Evolutionary conservation across 208 protist genomes (phyloP).

Genomic region (Trypanosoma melophagium): DNA sequence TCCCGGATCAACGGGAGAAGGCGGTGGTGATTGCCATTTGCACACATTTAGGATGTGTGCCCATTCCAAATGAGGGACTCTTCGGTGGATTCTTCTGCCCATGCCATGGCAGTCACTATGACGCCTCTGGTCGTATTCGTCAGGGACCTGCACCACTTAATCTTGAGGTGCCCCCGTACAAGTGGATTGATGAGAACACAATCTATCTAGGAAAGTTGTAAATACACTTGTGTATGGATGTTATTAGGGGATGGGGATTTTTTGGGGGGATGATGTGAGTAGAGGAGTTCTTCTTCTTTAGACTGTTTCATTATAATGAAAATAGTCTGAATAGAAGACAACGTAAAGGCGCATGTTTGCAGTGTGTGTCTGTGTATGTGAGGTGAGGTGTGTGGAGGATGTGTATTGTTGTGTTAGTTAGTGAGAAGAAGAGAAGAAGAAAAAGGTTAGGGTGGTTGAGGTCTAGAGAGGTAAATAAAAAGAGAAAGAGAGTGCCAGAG

Average conservation of each 20-base stretch:
- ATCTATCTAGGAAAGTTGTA: conserved; percentile 95
- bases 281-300: background rate
- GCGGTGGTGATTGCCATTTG: conserved; percentile 98
- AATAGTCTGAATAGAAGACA: no score
- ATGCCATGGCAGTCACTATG: conserved; percentile 99
- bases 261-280: background rate
- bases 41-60: conserved; percentile 99
- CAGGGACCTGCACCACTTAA: conserved; percentile 98
- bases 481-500: no score
- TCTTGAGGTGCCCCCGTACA: conserved; percentile 97
- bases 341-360: background rate
- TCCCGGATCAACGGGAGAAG: conserved; percentile 88
- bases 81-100: conserved; percentile 98
- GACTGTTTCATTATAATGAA: no score
- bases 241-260: background rate
- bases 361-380: no score
- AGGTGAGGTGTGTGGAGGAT: no score
- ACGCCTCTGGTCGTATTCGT: conserved; percentile 97
- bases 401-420: background rate
- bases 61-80: conserved; percentile 95
- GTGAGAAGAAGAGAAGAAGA: background rate
- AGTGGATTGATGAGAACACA: conserved; percentile 92
- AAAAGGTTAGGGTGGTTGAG: conserved; percentile 1
- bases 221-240: conserved; percentile 16
- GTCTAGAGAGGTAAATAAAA: background rate